phyloP scores from a whole-genome alignment of 2,329 filamentous ascomycete species.

The Penicillium digitatum region DNA sequence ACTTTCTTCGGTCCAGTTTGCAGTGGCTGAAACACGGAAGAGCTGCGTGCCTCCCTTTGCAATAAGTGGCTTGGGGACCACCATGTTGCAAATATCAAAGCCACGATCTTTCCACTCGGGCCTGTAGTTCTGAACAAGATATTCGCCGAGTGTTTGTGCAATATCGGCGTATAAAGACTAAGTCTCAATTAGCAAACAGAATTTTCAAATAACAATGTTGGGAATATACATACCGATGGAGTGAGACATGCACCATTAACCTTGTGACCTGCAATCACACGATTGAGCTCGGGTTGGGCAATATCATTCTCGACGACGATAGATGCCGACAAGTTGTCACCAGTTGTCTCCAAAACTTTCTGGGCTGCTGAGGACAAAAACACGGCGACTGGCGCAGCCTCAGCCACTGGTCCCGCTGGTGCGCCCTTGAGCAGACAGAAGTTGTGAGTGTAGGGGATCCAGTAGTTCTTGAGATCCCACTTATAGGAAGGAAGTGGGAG shows the following conservation, averaged over 20 bases:
- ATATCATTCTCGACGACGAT: conserved; percentile 38
- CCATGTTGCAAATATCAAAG: conserved; percentile 36
- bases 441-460: conserved; percentile 35
- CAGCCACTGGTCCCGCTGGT: conserved; percentile 19
- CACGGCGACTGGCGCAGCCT: conserved; percentile 18
- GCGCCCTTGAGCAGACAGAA: conserved; percentile 35
- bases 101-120: conserved; percentile 31
- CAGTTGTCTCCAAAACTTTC: conserved; percentile 28
- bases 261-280: conserved; percentile 37
- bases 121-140: conserved; percentile 34
- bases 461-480: conserved; percentile 43
- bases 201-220: conserved; percentile 1
- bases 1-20: conserved; percentile 34
- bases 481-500: conserved; percentile 38
- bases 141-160: conserved; percentile 35
- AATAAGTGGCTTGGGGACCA: conserved; percentile 55
- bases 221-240: conserved; percentile 26
- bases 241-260: conserved; percentile 37
- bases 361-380: conserved; percentile 33
- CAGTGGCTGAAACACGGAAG: conserved; percentile 36
- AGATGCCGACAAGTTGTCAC: conserved; percentile 25
- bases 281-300: conserved; percentile 31
- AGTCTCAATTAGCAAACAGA: conserved; percentile 1
- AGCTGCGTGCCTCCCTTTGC: conserved; percentile 38
- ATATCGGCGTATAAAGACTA: conserved; percentile 39